Base-by-base conservation (phyloP, 257 asterid genomes). In the Orobanche coerulescens region DNA sequence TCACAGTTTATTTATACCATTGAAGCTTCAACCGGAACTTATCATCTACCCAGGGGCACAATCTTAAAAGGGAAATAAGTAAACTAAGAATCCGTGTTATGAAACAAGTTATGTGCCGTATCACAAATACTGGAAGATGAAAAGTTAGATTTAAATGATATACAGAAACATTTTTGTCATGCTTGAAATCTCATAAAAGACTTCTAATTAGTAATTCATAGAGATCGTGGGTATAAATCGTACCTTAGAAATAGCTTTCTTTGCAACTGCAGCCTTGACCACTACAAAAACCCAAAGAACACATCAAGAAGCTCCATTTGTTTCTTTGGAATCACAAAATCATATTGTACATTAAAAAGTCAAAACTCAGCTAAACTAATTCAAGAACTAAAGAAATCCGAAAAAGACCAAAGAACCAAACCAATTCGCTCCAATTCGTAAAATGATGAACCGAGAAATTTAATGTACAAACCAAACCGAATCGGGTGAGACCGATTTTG, bases 201-300 rank as follows among this genome's bases (percentile, higher is more conserved):
- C 3, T 43, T 28, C 14, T 10, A 12, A 46, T 22, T 24, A 58
- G 14, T 26, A 8, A 8, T 30, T 48, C 43, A 62, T 16, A 23
- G 4, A 19, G 3, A 57, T 7, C 15, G 47, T 42, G 44, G 50
- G 16, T 56, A 47, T 36, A 34, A 67, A 36, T 44, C 66, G 23
- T 72, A 85, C 96, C 95, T 85, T 86, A 19, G 79, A 33, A 43
- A 86, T 88, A 64, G 83, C 51, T 73, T 74, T 84, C 24, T 70
- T 75, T 28, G 73, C 60, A 52, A 82, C 81, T 12, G 88, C 62
- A 46, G 78, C 79, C 69, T 75, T 84, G 63, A 89, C 82, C 84
- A 73, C 96, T 89, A 64, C 68, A 75, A 75, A 67, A 54, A 59
- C 16, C 52, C 11, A 43, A 67, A 64, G 37, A 10, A 7, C 26